phyloP scores from a whole-genome alignment of 2,329 filamentous ascomycete species.

The Fusarium xylarioides region DNA sequence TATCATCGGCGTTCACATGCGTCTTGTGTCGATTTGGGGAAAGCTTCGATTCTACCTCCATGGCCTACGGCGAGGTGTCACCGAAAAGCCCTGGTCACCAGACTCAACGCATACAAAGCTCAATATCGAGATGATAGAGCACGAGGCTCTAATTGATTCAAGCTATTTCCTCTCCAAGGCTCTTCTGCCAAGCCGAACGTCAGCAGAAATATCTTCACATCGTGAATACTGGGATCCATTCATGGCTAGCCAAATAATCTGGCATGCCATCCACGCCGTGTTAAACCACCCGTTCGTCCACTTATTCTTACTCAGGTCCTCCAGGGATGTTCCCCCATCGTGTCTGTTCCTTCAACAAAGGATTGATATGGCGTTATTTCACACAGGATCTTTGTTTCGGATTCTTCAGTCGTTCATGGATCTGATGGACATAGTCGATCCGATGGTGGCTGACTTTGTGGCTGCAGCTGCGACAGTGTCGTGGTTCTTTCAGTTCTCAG shows the following conservation, averaged over 20 bases:
- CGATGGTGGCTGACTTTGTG: not conserved
- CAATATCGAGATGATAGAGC: not conserved
- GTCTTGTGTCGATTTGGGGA: not conserved
- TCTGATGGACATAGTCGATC: not conserved
- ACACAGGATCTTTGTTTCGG: not conserved
- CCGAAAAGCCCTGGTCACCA: not conserved
- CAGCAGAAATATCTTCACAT: not conserved
- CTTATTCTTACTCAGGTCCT: not conserved
- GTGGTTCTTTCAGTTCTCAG: not conserved
- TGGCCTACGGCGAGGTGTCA: not conserved
- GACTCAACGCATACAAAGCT: not conserved
- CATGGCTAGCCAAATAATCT: not conserved
- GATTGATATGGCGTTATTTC: not conserved
- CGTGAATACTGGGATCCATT: not conserved
- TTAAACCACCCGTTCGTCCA: not conserved
- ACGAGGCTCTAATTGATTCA: not conserved
- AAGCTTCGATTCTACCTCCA: not conserved
- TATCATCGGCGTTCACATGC: not conserved
- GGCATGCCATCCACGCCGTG: not conserved
- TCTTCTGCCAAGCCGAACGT: not conserved
- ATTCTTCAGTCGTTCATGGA: not conserved
- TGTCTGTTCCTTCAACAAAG: not conserved
- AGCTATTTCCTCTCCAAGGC: not conserved
- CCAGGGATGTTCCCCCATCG: accelerated
- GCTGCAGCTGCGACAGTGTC: not conserved